phyloP scores from a whole-genome alignment of 129 eudicot genomes.

The Deinandra increscens region DNA sequence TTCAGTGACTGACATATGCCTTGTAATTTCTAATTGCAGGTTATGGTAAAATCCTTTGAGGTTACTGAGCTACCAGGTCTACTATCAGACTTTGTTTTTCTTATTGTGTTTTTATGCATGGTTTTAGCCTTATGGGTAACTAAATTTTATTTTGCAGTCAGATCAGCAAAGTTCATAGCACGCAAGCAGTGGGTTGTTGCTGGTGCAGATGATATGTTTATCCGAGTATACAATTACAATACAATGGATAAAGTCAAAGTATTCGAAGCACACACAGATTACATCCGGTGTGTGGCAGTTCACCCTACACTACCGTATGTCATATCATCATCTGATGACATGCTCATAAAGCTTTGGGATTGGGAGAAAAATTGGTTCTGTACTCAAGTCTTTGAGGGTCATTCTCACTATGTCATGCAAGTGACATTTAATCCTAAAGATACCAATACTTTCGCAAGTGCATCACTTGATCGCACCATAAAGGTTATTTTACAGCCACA shows the following conservation, averaged over 20 bases:
- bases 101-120: conserved; percentile 4
- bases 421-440: conserved; percentile 74
- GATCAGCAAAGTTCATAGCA: conserved; percentile 80
- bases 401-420: conserved; percentile 85
- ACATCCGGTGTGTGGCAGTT: conserved; percentile 73
- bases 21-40: conserved; percentile 41
- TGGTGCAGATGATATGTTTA: conserved; percentile 76
- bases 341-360: conserved; percentile 89
- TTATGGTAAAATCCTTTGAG: conserved; percentile 80
- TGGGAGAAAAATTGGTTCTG: conserved; percentile 84
- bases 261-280: conserved; percentile 76
- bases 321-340: conserved; percentile 78
- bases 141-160: conserved; percentile 40
- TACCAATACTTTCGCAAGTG: conserved; percentile 75
- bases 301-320: conserved; percentile 82
- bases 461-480: conserved; percentile 77
- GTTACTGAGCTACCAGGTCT: conserved; percentile 86
- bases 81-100: conserved; percentile 7
- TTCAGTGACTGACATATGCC: not conserved
- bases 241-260: conserved; percentile 74
- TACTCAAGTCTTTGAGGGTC: conserved; percentile 85
- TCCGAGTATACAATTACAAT: conserved; percentile 72
- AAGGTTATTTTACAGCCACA: conserved; percentile 40
- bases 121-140: conserved; percentile 10
- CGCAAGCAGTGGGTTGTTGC: conserved; percentile 84